Evolutionary conservation across 2,329 filamentous ascomycete genomes (phyloP).

Genomic region (Pestalotiopsis sp.): DNA sequence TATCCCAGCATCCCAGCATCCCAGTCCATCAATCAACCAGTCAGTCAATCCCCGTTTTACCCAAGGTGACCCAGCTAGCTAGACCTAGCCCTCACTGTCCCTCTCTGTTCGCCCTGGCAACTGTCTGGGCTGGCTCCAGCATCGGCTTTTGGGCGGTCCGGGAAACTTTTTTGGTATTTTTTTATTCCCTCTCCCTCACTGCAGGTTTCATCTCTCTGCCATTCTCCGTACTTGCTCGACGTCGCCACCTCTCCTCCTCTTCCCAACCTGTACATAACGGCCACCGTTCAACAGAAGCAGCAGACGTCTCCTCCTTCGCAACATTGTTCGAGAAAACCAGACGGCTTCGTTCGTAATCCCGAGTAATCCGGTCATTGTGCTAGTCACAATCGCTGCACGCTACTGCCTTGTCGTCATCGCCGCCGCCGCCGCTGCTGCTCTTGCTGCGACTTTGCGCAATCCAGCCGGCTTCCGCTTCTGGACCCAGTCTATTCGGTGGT

Average conservation of each 20-base stretch:
- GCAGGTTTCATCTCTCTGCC: background rate
- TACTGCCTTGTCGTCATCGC: slow-evolving; percentile 6
- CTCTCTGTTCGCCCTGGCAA: background rate
- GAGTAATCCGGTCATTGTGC: background rate
- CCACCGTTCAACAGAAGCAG: background rate
- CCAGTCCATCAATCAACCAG: too few relatives aligned
- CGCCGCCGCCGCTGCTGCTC: slow-evolving; percentile 3
- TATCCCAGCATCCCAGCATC: slow-evolving; percentile 2
- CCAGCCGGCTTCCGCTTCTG: slow-evolving; percentile 28
- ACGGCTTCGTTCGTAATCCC: background rate
- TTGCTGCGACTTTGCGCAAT: slow-evolving; percentile 22
- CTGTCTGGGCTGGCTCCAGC: background rate
- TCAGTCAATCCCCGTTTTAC: background rate
- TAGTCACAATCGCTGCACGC: background rate
- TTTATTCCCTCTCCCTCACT: background rate
- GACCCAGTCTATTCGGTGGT: slow-evolving; percentile 28
- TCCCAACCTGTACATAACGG: background rate
- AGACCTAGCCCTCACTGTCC: background rate
- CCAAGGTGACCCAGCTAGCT: background rate
- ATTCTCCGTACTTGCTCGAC: background rate
- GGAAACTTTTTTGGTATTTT: background rate
- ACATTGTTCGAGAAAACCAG: background rate
- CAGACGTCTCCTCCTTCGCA: background rate
- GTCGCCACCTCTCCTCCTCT: background rate
- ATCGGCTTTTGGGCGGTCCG: background rate